Evolutionary conservation across 306 rosid genomes (phyloP).

Genomic region (Cucurbita pepo): DNA sequence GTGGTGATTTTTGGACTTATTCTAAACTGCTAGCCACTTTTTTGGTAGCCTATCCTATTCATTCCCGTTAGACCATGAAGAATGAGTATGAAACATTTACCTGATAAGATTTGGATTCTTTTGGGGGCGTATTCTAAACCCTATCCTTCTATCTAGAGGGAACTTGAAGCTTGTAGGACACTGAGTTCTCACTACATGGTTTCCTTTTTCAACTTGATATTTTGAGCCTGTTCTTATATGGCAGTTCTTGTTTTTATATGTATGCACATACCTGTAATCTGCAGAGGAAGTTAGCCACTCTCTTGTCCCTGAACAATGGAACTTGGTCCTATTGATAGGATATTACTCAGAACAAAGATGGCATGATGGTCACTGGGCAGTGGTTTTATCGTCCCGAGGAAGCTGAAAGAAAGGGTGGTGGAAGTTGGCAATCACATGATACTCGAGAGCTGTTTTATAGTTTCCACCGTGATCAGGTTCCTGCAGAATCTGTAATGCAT

Average conservation of each 20-base stretch:
- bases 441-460: conserved; percentile 91
- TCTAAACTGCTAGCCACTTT: background rate
- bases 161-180: background rate
- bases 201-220: background rate
- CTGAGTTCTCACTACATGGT: background rate
- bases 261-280: background rate
- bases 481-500: conserved; percentile 96
- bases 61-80: background rate
- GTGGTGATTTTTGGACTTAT: background rate
- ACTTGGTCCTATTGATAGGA: conserved; percentile 36
- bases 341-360: conserved; percentile 35
- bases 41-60: background rate
- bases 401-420: conserved; percentile 75
- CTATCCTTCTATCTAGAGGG: background rate
- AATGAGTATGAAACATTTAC: background rate
- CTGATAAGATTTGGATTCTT: background rate
- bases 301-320: conserved; percentile 11
- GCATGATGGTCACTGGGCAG: conserved; percentile 72
- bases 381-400: conserved; percentile 99
- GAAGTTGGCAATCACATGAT: conserved; percentile 83
- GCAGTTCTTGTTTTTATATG: background rate
- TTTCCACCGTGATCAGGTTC: conserved; percentile 88
- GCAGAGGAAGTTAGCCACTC: conserved; percentile 8
- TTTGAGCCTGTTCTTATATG: background rate
- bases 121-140: background rate